A percentile compares a stretch with the other conserved stretches of the same genome.
Evolutionary conservation across 2,329 filamentous ascomycete species (phyloP).

Genomic region (Cercospora zeina): DNA sequence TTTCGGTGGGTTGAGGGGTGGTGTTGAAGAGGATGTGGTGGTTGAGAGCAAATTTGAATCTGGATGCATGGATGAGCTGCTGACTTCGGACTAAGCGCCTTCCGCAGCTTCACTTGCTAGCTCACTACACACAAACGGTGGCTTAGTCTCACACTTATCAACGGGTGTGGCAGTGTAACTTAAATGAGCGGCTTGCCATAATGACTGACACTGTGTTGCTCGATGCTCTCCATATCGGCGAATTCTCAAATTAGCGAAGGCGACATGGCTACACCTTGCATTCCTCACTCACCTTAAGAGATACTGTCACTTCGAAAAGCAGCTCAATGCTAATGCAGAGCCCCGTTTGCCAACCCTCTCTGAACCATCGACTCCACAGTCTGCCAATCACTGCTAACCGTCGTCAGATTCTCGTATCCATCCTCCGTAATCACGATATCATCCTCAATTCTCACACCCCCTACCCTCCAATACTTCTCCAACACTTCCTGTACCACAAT

Average conservation of each 20-base stretch:
- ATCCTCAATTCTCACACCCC: constrained; percentile 88
- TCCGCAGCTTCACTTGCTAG: background rate
- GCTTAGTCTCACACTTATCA: background rate
- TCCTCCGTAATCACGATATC: constrained; percentile 76
- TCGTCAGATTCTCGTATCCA: constrained; percentile 83
- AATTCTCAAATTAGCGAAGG: background rate
- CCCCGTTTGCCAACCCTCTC: constrained; percentile 16
- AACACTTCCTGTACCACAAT: constrained; percentile 67
- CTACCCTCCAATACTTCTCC: constrained; percentile 71
- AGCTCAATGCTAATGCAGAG: background rate
- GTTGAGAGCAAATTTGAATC: background rate
- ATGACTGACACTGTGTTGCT: too few species aligned
- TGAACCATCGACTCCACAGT: constrained; percentile 32
- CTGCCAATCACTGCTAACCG: constrained; percentile 62
- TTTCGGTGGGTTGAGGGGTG: too few species aligned
- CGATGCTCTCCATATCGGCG: too few species aligned
- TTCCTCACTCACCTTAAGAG: background rate
- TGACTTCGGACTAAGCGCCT: background rate
- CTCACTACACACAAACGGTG: background rate
- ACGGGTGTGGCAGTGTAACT: background rate
- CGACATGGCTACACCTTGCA: background rate
- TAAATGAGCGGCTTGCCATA: background rate
- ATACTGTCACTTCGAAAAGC: background rate
- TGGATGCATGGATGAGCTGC: background rate
- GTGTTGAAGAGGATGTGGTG: too few species aligned